These are phyloP conservation scores for Luffa aegyptiaca DNA, from an alignment of 306 rosid genomes.

Conservation along the genomic window DNA sequence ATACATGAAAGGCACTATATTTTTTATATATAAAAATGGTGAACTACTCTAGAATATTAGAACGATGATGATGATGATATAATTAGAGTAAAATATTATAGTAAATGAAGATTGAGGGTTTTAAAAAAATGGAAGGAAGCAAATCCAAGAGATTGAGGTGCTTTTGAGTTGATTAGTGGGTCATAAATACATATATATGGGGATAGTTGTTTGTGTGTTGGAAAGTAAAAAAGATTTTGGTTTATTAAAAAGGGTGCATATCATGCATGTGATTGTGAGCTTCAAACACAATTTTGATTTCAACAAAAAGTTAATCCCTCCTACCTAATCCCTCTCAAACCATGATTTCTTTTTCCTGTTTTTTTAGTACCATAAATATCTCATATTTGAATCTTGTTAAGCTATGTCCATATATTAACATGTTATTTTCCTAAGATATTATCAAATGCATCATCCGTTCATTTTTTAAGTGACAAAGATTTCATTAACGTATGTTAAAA, in stretches of 20 bases:
- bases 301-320: not conserved
- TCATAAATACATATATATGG: not conserved
- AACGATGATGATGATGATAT: not conserved
- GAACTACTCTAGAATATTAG: too few relatives aligned
- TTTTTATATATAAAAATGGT: too few relatives aligned
- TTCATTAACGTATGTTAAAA: not conserved
- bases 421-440: too few relatives aligned
- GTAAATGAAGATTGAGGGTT: not conserved
- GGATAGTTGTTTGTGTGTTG: conserved; percentile 1
- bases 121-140: not conserved
- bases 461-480: not conserved
- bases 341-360: not conserved
- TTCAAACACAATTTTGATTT: not conserved
- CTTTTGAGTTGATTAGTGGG: not conserved
- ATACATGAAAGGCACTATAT: too few relatives aligned
- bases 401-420: too few relatives aligned
- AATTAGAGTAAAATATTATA: not conserved
- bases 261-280: not conserved
- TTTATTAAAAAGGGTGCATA: not conserved
- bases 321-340: not conserved
- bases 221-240: not conserved
- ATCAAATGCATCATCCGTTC: too few relatives aligned
- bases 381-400: too few relatives aligned
- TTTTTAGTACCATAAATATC: too few relatives aligned
- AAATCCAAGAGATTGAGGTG: conserved; percentile 5